phyloP scores from a whole-genome alignment of 2,329 filamentous ascomycete species.

The Cordyceps pruinosa region DNA sequence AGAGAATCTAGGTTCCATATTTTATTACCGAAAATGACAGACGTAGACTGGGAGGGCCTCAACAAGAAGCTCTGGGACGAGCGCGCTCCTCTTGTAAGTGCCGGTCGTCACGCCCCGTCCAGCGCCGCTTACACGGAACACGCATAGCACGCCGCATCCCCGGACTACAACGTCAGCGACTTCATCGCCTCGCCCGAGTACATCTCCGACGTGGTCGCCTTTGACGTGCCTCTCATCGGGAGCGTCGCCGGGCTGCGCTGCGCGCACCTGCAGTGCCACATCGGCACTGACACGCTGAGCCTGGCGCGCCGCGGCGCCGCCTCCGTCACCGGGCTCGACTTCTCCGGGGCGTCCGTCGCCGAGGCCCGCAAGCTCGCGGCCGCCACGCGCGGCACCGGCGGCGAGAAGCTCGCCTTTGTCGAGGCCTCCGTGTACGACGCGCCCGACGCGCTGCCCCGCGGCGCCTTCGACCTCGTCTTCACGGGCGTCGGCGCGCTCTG shows the following conservation, averaged over 20 bases:
- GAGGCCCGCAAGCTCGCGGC: slow-evolving; percentile 12
- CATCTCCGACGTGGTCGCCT: slow-evolving; percentile 11
- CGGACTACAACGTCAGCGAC: slow-evolving; percentile 11
- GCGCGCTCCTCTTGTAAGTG: slow-evolving; percentile 14
- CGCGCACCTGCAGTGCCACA: slow-evolving; percentile 17
- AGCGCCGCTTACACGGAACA: background rate
- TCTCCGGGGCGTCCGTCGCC: slow-evolving; percentile 11
- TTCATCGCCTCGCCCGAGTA: background rate
- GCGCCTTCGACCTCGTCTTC: slow-evolving; percentile 15
- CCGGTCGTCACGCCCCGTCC: too few species aligned
- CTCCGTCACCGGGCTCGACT: slow-evolving; percentile 17
- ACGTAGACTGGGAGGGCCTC: slow-evolving; percentile 13
- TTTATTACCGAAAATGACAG: background rate
- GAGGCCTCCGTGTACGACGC: slow-evolving; percentile 14
- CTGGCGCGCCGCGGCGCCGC: slow-evolving; percentile 14
- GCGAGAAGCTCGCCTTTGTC: slow-evolving; percentile 13
- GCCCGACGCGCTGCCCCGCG: background rate
- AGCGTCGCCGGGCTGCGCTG: slow-evolving; percentile 11
- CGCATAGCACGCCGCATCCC: slow-evolving; percentile 12
- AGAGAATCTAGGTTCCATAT: too few species aligned
- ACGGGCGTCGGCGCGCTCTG: slow-evolving; percentile 15
- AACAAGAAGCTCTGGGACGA: slow-evolving; percentile 14
- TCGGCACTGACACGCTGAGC: slow-evolving; percentile 16
- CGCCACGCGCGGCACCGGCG: slow-evolving; percentile 7
- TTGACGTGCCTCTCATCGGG: slow-evolving; percentile 12